Base-by-base conservation (phyloP, 2,329 filamentous ascomycete species). In the Ascochyta clinopodiicola region DNA sequence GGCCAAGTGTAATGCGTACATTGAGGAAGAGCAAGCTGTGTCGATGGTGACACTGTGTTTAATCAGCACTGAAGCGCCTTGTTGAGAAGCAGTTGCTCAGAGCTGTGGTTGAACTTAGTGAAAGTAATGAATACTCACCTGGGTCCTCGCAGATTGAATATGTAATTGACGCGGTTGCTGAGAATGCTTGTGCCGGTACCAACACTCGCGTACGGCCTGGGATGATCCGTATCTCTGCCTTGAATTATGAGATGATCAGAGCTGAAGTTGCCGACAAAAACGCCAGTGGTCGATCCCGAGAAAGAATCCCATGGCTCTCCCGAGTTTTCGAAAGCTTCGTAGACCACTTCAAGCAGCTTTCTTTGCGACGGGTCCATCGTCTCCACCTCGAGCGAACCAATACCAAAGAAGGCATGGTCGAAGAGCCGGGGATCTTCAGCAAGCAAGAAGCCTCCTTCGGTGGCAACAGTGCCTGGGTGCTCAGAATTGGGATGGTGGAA, bases 381-480 rank as follows among this genome's bases (percentile, higher is more conserved):
- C 12, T 27, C 38, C 2, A 56, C 59, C 36, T 74, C 69, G 10
- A 38, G n/a, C 0, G 29, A 24, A 3, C 53, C 64, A 9, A 75
- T 65, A 1, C 52, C 49, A 36, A 75, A 75, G 55, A 75, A 69
- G 24, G 35, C 22, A 22, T 72, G 70, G 44, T 80, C 76, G 36
- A 80, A 76, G 1, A 67, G 62, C 2, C 53, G 40, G 0, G 65
- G 66, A 39, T 80, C 73, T 6, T 74, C 60, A 6, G 75, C 63
- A 0, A 74, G 62, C 3, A 81, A 56, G 35, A 54, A 60, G 3
- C 48, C 65, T 9, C 60, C 62, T 19, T 45, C 39, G 9, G 51
- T 49, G 31, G 46, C 15, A 1, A 55, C 24, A 12, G 45, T 68
- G 73, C 75, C 75, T 2, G 76, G 59, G 2, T 47, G 45, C 1